These are phyloP conservation scores for Stropharia rugosoannulata DNA, from an alignment of 768 basidiomycete species.

Conservation along the genomic window DNA sequence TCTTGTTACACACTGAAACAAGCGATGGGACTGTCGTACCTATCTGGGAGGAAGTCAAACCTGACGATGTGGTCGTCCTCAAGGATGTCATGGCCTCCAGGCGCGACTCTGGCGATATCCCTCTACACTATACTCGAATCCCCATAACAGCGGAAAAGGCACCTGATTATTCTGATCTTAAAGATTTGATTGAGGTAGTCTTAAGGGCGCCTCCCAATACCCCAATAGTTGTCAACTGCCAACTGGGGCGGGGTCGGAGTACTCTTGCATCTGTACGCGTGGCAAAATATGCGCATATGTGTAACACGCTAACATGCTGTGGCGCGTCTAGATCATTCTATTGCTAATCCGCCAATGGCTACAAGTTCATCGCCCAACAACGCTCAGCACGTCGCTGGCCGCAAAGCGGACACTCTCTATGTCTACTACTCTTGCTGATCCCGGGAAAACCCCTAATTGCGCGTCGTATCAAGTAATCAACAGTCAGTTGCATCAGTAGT, in stretches of 20 bases:
- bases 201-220: constrained; percentile 67
- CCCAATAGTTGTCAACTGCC: constrained; percentile 93
- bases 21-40: constrained; percentile 87
- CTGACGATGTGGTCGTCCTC: constrained; percentile 72
- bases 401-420: constrained; percentile 44
- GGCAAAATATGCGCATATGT: not conserved
- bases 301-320: not conserved
- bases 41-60: constrained; percentile 88
- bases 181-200: constrained; percentile 77
- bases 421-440: constrained; percentile 37
- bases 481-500: constrained; percentile 47
- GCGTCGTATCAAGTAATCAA: constrained; percentile 89
- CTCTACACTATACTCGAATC: constrained; percentile 78
- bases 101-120: constrained; percentile 44
- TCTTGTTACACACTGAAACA: constrained; percentile 89
- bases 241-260: constrained; percentile 90
- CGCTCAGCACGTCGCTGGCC: constrained; percentile 33
- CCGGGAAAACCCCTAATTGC: constrained; percentile 32
- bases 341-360: constrained; percentile 87
- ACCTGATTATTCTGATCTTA: constrained; percentile 72
- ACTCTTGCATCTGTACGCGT: constrained; percentile 79
- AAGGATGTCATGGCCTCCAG: constrained; percentile 84
- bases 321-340: constrained; percentile 60
- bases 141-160: constrained; percentile 91
- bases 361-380: constrained; percentile 37